Evolutionary conservation across 306 rosid genomes (phyloP).

Genomic region (Elaeagnus macrophylla): DNA sequence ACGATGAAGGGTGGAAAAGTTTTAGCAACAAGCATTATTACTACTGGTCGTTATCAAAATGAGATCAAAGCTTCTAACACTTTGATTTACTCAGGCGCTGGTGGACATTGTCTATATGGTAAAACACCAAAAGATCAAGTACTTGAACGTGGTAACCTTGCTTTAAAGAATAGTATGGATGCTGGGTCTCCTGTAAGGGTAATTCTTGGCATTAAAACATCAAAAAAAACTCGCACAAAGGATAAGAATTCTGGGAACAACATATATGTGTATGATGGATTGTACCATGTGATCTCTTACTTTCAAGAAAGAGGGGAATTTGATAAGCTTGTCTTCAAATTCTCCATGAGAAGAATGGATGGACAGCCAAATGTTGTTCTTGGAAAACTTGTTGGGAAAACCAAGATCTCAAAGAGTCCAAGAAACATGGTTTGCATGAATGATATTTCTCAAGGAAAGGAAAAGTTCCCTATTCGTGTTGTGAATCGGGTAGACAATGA

Average conservation of each 20-base stretch:
- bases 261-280: slow-evolving; percentile 25
- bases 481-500: slow-evolving; percentile 1
- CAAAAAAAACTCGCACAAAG: neutral
- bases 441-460: slow-evolving; percentile 33
- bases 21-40: slow-evolving; percentile 40
- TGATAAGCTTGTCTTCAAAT: slow-evolving; percentile 33
- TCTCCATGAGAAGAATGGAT: slow-evolving; percentile 8
- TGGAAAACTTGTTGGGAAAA: neutral
- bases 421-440: neutral
- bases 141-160: slow-evolving; percentile 31
- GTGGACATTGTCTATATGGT: slow-evolving; percentile 20
- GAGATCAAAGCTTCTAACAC: neutral
- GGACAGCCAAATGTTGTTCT: slow-evolving; percentile 16
- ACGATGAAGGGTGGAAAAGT: neutral
- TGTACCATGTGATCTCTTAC: slow-evolving; percentile 22
- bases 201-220: slow-evolving; percentile 6
- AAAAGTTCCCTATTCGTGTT: slow-evolving; percentile 23
- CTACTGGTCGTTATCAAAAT: slow-evolving; percentile 20
- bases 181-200: slow-evolving; percentile 31
- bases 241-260: neutral
- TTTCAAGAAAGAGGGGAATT: slow-evolving; percentile 18
- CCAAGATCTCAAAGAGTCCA: neutral
- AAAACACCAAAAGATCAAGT: slow-evolving; percentile 26
- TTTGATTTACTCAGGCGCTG: slow-evolving; percentile 31
- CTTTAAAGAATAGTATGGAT: slow-evolving; percentile 30